Percentiles rank a stretch among this genome's conserved stretches.
Conservation (phyloP, 495 filamentous ascomycete species). For the Parachaetomium inaequale region DNA sequence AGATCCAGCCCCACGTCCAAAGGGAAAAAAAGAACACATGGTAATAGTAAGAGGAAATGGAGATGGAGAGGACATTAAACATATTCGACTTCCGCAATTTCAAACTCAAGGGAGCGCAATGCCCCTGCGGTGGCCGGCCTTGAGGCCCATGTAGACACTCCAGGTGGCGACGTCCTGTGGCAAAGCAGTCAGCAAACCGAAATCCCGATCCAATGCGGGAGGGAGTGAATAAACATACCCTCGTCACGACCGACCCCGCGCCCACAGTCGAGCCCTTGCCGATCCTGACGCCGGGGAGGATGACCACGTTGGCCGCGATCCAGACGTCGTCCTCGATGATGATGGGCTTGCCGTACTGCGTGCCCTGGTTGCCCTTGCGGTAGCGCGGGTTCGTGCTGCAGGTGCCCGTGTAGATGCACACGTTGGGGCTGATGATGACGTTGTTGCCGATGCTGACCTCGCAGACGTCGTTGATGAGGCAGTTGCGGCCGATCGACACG, state of each 20-base stretch:
- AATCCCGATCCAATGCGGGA: not conserved
- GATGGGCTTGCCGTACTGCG: conserved; percentile 67
- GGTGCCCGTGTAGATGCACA: conserved; percentile 76
- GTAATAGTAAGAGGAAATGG: not conserved
- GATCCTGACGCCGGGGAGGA: conserved; percentile 77
- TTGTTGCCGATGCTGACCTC: conserved; percentile 72
- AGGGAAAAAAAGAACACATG: not conserved
- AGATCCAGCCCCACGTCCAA: not conserved
- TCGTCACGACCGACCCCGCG: conserved; percentile 84
- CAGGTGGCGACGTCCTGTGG: conserved; percentile 34
- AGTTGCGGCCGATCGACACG: conserved; percentile 81
- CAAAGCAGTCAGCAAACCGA: not conserved
- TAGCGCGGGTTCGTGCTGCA: conserved; percentile 72
- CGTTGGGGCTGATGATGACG: conserved; percentile 79
- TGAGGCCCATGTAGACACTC: conserved; percentile 32
- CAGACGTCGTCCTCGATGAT: conserved; percentile 85
- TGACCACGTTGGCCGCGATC: conserved; percentile 64
- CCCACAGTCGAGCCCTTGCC: conserved; percentile 76
- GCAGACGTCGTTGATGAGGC: conserved; percentile 77
- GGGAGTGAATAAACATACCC: conserved; percentile 50
- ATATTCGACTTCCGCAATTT: not conserved
- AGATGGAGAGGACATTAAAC: not conserved
- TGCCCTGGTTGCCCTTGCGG: conserved; percentile 69
- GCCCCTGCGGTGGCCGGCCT: conserved; percentile 31
- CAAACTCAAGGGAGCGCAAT: conserved; percentile 16